phyloP scores from a whole-genome alignment of 1,284 basidiomycete species.

The Sanghuangporus baumii region DNA sequence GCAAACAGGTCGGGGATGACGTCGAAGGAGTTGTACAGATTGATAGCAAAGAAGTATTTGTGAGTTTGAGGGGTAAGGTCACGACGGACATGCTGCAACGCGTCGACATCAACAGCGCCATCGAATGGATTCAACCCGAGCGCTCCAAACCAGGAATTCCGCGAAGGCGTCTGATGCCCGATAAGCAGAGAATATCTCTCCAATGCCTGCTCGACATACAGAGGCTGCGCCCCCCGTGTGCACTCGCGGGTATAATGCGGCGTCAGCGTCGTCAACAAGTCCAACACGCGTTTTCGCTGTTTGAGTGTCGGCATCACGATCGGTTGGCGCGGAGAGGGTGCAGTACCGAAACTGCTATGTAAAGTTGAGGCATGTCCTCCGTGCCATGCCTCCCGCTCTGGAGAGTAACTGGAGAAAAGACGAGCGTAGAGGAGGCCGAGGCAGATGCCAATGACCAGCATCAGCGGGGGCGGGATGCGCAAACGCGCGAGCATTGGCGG shows the following conservation, averaged over 20 bases:
- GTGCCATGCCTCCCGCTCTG: conserved; percentile 38
- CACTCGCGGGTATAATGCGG: conserved; percentile 91
- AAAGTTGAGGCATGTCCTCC: conserved; percentile 43
- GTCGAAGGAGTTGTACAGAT: conserved; percentile 97
- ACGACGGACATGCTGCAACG: conserved; percentile 32
- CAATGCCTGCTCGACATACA: conserved; percentile 78
- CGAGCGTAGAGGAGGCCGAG: conserved; percentile 17
- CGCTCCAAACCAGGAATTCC: conserved; percentile 57
- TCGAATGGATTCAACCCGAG: conserved; percentile 41
- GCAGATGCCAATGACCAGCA: conserved; percentile 16
- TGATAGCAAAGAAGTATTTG: conserved; percentile 98
- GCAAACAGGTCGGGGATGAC: conserved; percentile 93
- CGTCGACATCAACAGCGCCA: conserved; percentile 38
- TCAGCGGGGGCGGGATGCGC: conserved; percentile 13
- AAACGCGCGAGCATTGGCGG: background rate
- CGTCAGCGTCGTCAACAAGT: conserved; percentile 79
- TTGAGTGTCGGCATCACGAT: conserved; percentile 67
- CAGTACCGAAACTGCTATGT: conserved; percentile 29
- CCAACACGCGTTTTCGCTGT: conserved; percentile 79
- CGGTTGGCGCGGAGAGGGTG: conserved; percentile 46
- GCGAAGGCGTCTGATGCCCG: conserved; percentile 62
- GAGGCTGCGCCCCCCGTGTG: conserved; percentile 73
- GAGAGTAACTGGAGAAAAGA: conserved; percentile 1
- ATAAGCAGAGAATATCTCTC: conserved; percentile 81
- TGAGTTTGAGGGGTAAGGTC: conserved; percentile 57